A percentile compares a stretch with the other conserved stretches of the same genome.
Conservation (phyloP, 2,329 filamentous ascomycete species). For the Fusarium anthophilum region DNA sequence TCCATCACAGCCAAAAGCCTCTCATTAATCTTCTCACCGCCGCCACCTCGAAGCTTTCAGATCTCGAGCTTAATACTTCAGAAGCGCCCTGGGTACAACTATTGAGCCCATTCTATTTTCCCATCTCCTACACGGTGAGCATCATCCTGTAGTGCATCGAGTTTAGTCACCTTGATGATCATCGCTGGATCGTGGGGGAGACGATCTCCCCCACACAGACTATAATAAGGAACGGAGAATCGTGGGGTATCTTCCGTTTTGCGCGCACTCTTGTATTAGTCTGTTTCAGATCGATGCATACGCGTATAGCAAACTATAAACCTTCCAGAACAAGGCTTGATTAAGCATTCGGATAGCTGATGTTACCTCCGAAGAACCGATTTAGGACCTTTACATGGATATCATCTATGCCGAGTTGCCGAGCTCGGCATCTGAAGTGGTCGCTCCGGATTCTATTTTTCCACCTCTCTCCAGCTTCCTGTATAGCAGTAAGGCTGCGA, state of each 20-base stretch:
- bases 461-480: not conserved
- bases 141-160: rapidly evolving
- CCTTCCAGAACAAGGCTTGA: not conserved
- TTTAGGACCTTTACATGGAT: not conserved
- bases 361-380: not conserved
- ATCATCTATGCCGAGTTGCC: not conserved
- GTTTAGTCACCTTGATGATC: not conserved
- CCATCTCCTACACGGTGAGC: not conserved
- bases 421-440: not conserved
- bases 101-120: rapidly evolving
- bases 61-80: rapidly evolving
- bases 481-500: rapidly evolving
- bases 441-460: not conserved
- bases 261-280: not conserved
- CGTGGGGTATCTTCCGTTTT: not conserved
- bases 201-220: rapidly evolving
- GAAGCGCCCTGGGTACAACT: not conserved
- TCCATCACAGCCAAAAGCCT: not conserved
- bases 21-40: rapidly evolving
- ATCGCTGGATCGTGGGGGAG: not conserved
- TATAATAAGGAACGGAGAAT: not conserved
- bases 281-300: not conserved
- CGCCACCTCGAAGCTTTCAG: rapidly evolving
- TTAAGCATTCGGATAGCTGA: not conserved
- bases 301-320: not conserved